A percentile compares a stretch with the other conserved stretches of the same genome.
phyloP scores from a whole-genome alignment of 345 rosid genomes.

The Hirschfeldia incana region DNA sequence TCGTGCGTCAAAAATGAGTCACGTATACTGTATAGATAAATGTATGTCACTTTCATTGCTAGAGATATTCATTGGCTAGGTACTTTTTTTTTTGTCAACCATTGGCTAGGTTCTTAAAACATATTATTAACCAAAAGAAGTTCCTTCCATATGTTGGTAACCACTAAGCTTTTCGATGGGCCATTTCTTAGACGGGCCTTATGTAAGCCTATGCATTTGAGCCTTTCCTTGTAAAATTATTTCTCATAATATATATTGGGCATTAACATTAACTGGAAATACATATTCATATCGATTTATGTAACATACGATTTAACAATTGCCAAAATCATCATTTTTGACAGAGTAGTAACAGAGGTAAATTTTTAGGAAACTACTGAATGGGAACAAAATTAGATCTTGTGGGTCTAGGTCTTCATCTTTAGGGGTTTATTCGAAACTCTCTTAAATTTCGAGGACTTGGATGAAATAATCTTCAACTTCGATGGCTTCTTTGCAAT shows the following conservation, averaged over 20 bases:
- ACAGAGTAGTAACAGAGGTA: neutral
- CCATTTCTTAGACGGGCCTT: neutral
- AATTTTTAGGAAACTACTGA: neutral
- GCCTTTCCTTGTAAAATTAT: neutral
- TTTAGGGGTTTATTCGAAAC: neutral
- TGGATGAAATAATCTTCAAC: conserved; percentile 6
- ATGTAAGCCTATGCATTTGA: neutral
- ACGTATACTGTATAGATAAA: neutral
- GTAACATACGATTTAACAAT: neutral
- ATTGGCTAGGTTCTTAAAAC: neutral
- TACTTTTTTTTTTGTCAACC: neutral
- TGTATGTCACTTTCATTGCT: neutral
- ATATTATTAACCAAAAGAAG: neutral
- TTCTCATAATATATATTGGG: neutral
- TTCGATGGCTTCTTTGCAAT: conserved; percentile 12
- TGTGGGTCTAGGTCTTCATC: neutral
- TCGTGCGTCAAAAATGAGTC: neutral
- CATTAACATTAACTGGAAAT: neutral
- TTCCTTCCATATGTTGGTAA: neutral
- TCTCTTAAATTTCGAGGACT: neutral
- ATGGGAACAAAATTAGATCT: neutral
- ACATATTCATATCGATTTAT: neutral
- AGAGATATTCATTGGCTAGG: neutral
- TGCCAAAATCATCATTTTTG: neutral
- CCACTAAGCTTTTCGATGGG: neutral